phyloP scores from a whole-genome alignment of 208 protist genomes.

The Acanthamoeba sp. region DNA sequence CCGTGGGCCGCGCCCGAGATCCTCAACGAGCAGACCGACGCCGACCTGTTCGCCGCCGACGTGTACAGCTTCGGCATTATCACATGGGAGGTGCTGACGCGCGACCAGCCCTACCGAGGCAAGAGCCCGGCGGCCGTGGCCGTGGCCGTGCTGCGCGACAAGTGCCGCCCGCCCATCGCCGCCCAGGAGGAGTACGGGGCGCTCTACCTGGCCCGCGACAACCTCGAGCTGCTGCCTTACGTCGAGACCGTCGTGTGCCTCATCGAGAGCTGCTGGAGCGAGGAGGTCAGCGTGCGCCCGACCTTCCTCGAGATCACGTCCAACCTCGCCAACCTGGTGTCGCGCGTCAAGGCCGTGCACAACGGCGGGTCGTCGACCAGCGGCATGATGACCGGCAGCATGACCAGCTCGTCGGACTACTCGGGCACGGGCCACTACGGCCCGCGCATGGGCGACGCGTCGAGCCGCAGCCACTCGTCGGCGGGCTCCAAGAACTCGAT shows the following conservation, averaged over 20 bases:
- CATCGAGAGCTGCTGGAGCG: constrained; percentile 36
- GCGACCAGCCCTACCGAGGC: constrained; percentile 48
- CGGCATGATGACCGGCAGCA: constrained; percentile 33
- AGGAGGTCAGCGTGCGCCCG: neutral
- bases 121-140: constrained; percentile 40
- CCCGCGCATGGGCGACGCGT: neutral
- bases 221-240: neutral
- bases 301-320: constrained; percentile 41
- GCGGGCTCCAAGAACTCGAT: constrained; percentile 27
- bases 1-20: constrained; percentile 64
- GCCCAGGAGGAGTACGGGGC: neutral
- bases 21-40: neutral
- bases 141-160: constrained; percentile 48
- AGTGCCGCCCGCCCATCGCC: neutral
- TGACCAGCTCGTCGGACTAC: constrained; percentile 29
- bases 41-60: neutral
- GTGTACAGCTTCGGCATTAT: constrained; percentile 55
- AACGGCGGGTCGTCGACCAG: constrained; percentile 21
- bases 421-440: neutral
- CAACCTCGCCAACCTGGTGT: neutral
- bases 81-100: constrained; percentile 54
- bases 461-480: constrained; percentile 41
- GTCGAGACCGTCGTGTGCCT: constrained; percentile 12
- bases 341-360: constrained; percentile 24
- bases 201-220: neutral